phyloP scores from a whole-genome alignment of 768 basidiomycete species.

The Auriscalpium microsporum region DNA sequence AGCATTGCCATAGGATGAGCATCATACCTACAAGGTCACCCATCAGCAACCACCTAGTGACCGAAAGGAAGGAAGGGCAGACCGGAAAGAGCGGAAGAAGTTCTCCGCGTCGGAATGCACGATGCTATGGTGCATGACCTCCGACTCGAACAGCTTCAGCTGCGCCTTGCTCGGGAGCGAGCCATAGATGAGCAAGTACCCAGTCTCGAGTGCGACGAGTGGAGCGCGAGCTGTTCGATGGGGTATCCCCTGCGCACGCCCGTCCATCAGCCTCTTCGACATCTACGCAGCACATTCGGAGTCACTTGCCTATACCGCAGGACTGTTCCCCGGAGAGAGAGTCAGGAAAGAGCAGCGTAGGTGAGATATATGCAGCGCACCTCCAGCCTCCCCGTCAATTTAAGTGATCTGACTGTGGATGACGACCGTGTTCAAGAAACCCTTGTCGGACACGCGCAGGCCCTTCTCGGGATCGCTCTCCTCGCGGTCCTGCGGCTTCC shows the following conservation, averaged over 20 bases:
- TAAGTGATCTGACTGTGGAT: constrained; percentile 77
- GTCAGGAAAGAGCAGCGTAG: not conserved
- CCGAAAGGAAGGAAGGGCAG: not conserved
- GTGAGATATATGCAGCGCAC: constrained; percentile 26
- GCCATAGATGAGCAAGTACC: constrained; percentile 87
- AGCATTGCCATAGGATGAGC: constrained; percentile 91
- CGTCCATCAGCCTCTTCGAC: not conserved
- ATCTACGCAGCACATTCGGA: not conserved
- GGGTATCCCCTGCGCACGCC: constrained; percentile 67
- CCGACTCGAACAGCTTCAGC: constrained; percentile 54
- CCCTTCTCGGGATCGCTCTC: constrained; percentile 84
- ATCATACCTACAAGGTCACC: constrained; percentile 52
- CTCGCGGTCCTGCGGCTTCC: constrained; percentile 50
- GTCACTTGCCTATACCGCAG: constrained; percentile 59
- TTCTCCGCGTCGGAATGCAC: constrained; percentile 33
- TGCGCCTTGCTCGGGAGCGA: constrained; percentile 60
- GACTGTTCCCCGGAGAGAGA: constrained; percentile 26
- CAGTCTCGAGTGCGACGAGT: constrained; percentile 75
- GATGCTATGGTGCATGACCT: constrained; percentile 68
- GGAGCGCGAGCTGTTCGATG: constrained; percentile 80
- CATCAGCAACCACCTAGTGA: too few species aligned
- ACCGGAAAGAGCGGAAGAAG: constrained; percentile 37
- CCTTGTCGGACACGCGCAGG: constrained; percentile 69
- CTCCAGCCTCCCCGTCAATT: constrained; percentile 83
- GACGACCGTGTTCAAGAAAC: constrained; percentile 79